Evolutionary conservation across 768 basidiomycete species (phyloP).

Genomic region (Auriscalpium microsporum): DNA sequence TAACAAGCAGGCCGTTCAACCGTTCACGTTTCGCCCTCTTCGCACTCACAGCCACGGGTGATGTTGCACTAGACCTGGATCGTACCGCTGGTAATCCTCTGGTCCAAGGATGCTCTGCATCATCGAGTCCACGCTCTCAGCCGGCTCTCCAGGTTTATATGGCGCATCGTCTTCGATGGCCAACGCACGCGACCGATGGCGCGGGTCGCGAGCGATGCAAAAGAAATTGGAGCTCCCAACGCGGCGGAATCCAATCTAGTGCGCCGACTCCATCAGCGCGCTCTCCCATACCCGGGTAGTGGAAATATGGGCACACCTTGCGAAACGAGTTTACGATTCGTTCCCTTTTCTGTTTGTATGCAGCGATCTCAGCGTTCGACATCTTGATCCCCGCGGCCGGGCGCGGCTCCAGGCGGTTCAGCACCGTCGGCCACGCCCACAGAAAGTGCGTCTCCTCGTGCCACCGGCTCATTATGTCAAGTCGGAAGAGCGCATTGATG

Average conservation of each 20-base stretch:
- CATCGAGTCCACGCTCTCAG: too few species aligned
- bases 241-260: neutral
- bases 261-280: neutral
- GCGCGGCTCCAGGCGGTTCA: neutral
- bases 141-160: too few species aligned
- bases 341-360: neutral
- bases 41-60: too few species aligned
- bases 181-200: neutral
- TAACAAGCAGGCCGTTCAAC: too few species aligned
- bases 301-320: neutral
- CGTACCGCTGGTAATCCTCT: too few species aligned
- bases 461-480: neutral
- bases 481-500: neutral
- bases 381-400: neutral
- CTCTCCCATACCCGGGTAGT: neutral
- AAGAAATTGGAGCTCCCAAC: neutral
- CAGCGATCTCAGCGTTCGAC: neutral
- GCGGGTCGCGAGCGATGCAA: neutral
- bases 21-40: too few species aligned
- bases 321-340: neutral
- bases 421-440: neutral
- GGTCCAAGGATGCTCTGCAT: too few species aligned
- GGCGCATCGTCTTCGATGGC: neutral
- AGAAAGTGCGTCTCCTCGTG: neutral
- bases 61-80: too few species aligned